These are phyloP conservation scores for Fabrea salina DNA, from an alignment of 169 alveolate genomes.

Conservation along the genomic window DNA sequence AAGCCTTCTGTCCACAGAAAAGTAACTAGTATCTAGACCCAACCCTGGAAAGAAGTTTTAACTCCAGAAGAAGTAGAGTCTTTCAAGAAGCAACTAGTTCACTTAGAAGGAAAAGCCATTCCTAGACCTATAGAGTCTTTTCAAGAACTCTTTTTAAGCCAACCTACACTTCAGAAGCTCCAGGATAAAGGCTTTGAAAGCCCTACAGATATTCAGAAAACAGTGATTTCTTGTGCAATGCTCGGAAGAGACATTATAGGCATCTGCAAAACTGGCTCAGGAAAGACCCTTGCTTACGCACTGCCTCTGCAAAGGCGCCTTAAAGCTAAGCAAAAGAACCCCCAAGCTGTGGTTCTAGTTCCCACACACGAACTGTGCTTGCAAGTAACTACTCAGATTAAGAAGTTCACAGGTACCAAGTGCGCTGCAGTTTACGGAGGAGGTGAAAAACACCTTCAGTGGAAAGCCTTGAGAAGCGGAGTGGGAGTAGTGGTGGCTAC, in stretches of 20 bases:
- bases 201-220: conserved; percentile 87
- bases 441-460: conserved; percentile 83
- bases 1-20: background rate
- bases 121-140: background rate
- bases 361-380: conserved; percentile 92
- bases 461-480: conserved; percentile 90
- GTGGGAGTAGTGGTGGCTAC: conserved; percentile 96
- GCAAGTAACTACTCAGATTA: conserved; percentile 86
- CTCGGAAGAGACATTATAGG: conserved; percentile 94
- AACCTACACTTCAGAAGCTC: background rate
- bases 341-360: conserved; percentile 85
- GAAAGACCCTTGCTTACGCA: conserved; percentile 93
- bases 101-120: background rate
- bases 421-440: conserved; percentile 93
- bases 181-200: conserved; percentile 46
- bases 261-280: conserved; percentile 95
- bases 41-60: background rate
- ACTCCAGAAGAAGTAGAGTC: background rate
- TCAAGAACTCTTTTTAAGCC: background rate
- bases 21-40: background rate
- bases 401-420: conserved; percentile 84
- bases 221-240: conserved; percentile 63
- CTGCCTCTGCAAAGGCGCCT: conserved; percentile 84
- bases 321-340: conserved; percentile 84
- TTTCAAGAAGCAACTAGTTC: background rate